Evolutionary conservation across 306 rosid species (phyloP), one percentile per base, ranked within the genome.

Genomic region (Sophora flavescens): DNA sequence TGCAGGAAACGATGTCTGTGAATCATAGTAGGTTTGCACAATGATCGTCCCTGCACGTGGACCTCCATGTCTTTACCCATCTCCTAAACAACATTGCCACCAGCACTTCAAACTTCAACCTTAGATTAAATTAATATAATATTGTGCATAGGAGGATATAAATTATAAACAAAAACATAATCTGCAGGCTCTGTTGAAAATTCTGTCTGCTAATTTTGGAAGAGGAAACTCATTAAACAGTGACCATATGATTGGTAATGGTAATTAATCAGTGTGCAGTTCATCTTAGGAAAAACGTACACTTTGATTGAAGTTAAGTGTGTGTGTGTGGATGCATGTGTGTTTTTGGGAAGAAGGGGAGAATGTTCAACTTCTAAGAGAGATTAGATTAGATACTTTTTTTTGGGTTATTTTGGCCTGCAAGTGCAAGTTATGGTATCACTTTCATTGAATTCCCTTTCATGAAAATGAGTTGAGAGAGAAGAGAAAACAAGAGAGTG

Each of bases 1-100:
- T 53, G 83, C 56, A 44, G 76, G 6, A 71, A 78, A 66, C 75
- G 45, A 63, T 83, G 88, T 72, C 50, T 79, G 61, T 64, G 77
- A 66, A 36, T 81, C 87, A 52, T 75, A 77, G 63, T 66, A 52
- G 63, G 73, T 52, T 82, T 75, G 62, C 74, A 51, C 80, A 63
- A 82, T 86, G 84, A 83, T 90, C 90, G 82, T 77, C 88, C 78
- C 67, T 84, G 89, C 96, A 89, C 89, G 89, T 92, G 95, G 92
- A 75, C 68, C 84, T 80, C 78, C 70, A 72, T 88, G 88, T 81
- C 84, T 59, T 68, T 75, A 80, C 67, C 71, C 82, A 74, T 88
- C 22, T 22, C 22, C 22, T 22, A 22, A 22, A 22, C 22, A 22
- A 22, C 22, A 22, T 22, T 22, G 22, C 22, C 22, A 22, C 78